Base-by-base conservation (phyloP, 1,284 basidiomycete genomes). In the Heterobasidion parviporum region DNA sequence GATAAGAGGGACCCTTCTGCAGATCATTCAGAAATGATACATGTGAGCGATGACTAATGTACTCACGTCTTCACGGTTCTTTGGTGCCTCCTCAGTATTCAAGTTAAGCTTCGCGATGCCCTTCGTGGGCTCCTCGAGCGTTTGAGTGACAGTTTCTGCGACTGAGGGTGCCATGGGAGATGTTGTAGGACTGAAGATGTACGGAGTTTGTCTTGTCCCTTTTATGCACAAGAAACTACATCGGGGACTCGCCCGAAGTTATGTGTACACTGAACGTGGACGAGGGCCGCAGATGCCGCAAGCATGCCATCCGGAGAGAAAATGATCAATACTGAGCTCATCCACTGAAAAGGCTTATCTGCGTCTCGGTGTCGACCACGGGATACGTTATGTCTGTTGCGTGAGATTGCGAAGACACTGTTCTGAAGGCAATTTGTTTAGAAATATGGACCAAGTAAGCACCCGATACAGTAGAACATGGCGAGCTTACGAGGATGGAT, bases 1-100 rank as follows among this genome's bases (percentile, higher is more conserved):
- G 76, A 60, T 80, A 75, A 12, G 73, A 70, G 12, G 73, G 71
- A 8, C 67, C 74, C 60, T 73, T 63, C 63, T 67, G 55, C 48
- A 44, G 33, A 44, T 26, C 6, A 20, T 20, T 53, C 15, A 50
- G 56, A 18, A 16, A 18, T 41, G 36, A 41, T 26, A 16, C 3
- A 41, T 26, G 9, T 20, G 12, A 36, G 32, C 10, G 33, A 32
- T 10, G 46, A 46, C 7, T 35, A 15, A 57, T 38, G 56, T 8
- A 56, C 52, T 33, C n/a, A 56, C 54, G 43, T 56, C 49, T 43
- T 56, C 44, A 8, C 16, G 9, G 47, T 44, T 32, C 5, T 15
- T 33, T 15, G 52, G 52, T 47, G 44, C 49, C 33, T 47, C 46
- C 18, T 54, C 56, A 15, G 38, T 14, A 10, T 49, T 57, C 20